Evolutionary conservation across 352 stramenopile genomes (phyloP).

Genomic region (Phytophthora cajani): DNA sequence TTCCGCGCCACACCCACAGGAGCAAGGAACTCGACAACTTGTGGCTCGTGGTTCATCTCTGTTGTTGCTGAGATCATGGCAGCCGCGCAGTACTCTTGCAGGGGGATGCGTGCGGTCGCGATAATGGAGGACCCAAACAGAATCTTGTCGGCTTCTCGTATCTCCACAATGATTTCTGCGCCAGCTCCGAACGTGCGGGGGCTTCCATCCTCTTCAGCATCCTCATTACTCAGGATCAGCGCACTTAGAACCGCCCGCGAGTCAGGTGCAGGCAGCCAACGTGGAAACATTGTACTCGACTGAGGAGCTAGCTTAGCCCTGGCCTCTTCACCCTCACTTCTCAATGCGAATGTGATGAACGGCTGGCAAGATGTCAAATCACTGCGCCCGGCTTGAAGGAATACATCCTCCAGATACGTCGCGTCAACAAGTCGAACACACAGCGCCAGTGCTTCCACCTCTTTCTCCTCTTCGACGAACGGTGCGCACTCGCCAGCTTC

Average conservation of each 20-base stretch:
- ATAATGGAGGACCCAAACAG: conserved; percentile 78
- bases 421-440: conserved; percentile 64
- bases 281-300: conserved; percentile 59
- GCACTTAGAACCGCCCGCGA: conserved; percentile 47
- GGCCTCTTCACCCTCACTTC: conserved; percentile 34
- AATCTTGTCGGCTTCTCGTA: conserved; percentile 74
- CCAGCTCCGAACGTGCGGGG: conserved; percentile 23
- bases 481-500: background rate
- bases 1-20: conserved; percentile 45
- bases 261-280: conserved; percentile 58
- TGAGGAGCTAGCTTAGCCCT: conserved; percentile 55
- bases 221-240: conserved; percentile 32
- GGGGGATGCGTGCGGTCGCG: conserved; percentile 50
- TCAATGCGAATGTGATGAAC: conserved; percentile 57
- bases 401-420: conserved; percentile 56
- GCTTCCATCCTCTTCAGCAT: conserved; percentile 9
- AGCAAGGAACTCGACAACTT: conserved; percentile 59
- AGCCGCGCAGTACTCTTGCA: conserved; percentile 55
- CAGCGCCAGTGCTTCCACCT: conserved; percentile 39
- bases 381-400: conserved; percentile 52
- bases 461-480: conserved; percentile 25
- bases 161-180: conserved; percentile 56
- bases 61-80: conserved; percentile 37
- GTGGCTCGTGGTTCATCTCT: conserved; percentile 21
- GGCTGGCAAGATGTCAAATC: conserved; percentile 56